Conservation (phyloP, 176 grass and related monocot genomes). For the Lolium multiflorum region DNA sequence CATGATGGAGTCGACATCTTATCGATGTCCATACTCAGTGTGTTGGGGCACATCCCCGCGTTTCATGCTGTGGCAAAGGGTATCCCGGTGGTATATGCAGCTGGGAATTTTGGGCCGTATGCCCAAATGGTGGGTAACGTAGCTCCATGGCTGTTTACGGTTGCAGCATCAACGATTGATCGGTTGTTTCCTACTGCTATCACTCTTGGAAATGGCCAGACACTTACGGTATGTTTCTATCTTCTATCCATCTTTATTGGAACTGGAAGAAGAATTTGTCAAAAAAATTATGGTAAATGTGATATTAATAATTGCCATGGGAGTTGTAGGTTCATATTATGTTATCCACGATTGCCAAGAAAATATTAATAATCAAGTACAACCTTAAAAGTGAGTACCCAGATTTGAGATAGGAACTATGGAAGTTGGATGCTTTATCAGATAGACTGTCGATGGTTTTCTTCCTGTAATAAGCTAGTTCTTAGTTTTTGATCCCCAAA, state of each 20-base stretch:
- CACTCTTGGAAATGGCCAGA: slow-evolving; percentile 38
- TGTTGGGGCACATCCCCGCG: slow-evolving; percentile 5
- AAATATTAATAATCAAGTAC: not conserved
- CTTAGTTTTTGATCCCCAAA: not conserved
- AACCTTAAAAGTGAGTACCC: not conserved
- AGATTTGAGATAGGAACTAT: not conserved
- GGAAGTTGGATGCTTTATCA: not conserved
- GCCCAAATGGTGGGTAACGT: slow-evolving; percentile 24
- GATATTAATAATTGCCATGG: not conserved
- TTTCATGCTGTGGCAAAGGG: slow-evolving; percentile 59
- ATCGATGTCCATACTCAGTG: slow-evolving; percentile 47
- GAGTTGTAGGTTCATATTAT: not conserved
- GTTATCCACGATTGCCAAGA: not conserved
- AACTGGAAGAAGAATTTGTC: not conserved
- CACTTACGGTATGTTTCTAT: slow-evolving; percentile 9
- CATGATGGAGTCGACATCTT: slow-evolving; percentile 64
- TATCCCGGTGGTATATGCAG: slow-evolving; percentile 56
- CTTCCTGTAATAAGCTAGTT: slow-evolving; percentile 9
- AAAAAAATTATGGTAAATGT: not conserved
- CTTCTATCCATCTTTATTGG: not conserved
- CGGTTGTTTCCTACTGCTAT: slow-evolving; percentile 41
- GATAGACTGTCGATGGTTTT: not conserved
- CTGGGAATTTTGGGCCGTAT: slow-evolving; percentile 47
- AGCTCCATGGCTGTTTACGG: slow-evolving; percentile 62
- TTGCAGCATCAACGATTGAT: slow-evolving; percentile 61